Evolutionary conservation across 352 stramenopile species (phyloP).

Genomic region (Phytophthora litchii): DNA sequence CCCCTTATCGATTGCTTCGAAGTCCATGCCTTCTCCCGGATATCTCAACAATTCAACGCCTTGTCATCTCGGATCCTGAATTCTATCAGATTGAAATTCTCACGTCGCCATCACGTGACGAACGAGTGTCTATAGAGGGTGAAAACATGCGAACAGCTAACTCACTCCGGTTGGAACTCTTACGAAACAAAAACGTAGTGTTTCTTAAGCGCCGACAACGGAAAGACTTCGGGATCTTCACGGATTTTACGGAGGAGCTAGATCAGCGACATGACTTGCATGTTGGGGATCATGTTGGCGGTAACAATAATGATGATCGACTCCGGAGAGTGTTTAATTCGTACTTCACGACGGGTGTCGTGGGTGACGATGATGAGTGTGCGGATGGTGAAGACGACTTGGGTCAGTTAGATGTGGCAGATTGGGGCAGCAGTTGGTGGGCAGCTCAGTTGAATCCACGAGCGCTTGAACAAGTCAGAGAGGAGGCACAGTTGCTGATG

Average conservation of each 20-base stretch:
- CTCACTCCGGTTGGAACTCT: constrained; percentile 53
- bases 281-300: neutral
- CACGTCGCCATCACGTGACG: constrained; percentile 16
- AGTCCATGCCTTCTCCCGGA: constrained; percentile 80
- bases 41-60: constrained; percentile 55
- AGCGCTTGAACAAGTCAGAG: constrained; percentile 30
- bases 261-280: constrained; percentile 15
- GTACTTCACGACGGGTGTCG: constrained; percentile 38
- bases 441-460: constrained; percentile 33
- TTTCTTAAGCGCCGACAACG: constrained; percentile 60
- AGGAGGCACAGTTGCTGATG: constrained; percentile 46
- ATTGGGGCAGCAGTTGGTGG: constrained; percentile 47
- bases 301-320: constrained; percentile 27
- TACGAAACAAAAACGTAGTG: constrained; percentile 62
- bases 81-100: constrained; percentile 82
- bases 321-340: constrained; percentile 34
- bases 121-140: constrained; percentile 2
- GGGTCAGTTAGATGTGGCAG: constrained; percentile 15
- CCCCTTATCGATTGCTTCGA: constrained; percentile 35
- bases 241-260: constrained; percentile 27
- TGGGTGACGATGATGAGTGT: constrained; percentile 21
- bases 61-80: constrained; percentile 48
- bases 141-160: constrained; percentile 51
- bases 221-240: constrained; percentile 19
- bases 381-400: constrained; percentile 24